phyloP scores from a whole-genome alignment of 2,329 filamentous ascomycete genomes.

The Alternaria arborescens region DNA sequence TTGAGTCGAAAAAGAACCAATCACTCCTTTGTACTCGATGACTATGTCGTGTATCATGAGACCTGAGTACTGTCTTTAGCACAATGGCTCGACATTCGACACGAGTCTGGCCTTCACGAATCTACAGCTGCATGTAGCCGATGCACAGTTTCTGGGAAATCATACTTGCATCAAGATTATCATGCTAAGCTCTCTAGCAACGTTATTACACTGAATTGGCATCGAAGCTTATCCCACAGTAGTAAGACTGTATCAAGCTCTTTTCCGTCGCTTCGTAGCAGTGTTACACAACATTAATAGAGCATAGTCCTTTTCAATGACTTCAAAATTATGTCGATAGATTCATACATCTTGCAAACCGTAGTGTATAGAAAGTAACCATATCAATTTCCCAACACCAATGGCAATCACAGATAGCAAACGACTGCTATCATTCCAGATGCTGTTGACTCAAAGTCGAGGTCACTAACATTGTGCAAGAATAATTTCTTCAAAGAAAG shows the following conservation, averaged over 20 bases:
- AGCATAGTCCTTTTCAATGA: neutral
- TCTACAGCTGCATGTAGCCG: neutral
- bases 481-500: neutral
- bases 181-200: neutral
- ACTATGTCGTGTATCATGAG: neutral
- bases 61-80: neutral
- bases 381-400: neutral
- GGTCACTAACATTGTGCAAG: neutral
- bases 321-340: neutral
- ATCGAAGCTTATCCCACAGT: neutral
- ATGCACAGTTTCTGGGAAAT: neutral
- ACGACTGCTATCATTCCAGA: neutral
- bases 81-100: rapidly evolving
- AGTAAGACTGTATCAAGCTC: neutral
- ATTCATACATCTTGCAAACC: neutral
- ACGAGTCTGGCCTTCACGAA: too few species aligned
- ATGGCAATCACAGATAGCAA: too few species aligned
- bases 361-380: rapidly evolving
- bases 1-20: neutral
- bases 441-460: neutral
- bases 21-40: neutral
- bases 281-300: neutral
- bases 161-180: neutral
- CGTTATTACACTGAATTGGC: too few species aligned
- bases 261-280: rapidly evolving